Evolutionary conservation across 2,329 filamentous ascomycete species (phyloP).

Genomic region (Fusarium verticillioides): DNA sequence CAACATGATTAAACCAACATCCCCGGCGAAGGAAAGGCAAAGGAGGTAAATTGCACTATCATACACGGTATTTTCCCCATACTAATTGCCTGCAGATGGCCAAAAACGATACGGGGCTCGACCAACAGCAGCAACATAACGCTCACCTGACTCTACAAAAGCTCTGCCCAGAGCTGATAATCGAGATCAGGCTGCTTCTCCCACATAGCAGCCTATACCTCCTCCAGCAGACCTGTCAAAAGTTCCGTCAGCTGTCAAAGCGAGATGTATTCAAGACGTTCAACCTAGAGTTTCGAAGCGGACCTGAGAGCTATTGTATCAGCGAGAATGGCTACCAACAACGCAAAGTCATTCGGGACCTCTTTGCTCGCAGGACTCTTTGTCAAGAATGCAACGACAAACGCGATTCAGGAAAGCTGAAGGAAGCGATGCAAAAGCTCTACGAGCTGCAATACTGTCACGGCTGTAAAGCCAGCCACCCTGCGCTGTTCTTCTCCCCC

Average conservation of each 20-base stretch:
- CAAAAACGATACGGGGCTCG: not conserved
- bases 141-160: not conserved
- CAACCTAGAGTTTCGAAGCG: not conserved
- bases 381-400: not conserved
- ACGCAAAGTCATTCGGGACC: not conserved
- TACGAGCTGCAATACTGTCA: conserved; percentile 2
- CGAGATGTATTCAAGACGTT: not conserved
- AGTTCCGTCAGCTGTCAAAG: not conserved
- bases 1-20: not conserved
- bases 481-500: conserved; percentile 7
- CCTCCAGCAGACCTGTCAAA: conserved; percentile 4
- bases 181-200: conserved; percentile 10
- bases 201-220: conserved; percentile 2
- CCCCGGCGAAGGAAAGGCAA: not conserved
- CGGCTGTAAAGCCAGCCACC: not conserved
- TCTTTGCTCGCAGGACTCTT: not conserved
- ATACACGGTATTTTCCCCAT: not conserved
- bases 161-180: not conserved
- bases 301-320: not conserved
- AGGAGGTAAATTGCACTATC: not conserved
- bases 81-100: not conserved
- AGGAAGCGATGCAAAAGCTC: not conserved
- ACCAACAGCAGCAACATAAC: not conserved
- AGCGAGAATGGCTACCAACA: not conserved
- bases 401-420: not conserved